These are phyloP conservation scores for Isatis tinctoria DNA, from an alignment of 345 rosid genomes.

Conservation along the genomic window DNA sequence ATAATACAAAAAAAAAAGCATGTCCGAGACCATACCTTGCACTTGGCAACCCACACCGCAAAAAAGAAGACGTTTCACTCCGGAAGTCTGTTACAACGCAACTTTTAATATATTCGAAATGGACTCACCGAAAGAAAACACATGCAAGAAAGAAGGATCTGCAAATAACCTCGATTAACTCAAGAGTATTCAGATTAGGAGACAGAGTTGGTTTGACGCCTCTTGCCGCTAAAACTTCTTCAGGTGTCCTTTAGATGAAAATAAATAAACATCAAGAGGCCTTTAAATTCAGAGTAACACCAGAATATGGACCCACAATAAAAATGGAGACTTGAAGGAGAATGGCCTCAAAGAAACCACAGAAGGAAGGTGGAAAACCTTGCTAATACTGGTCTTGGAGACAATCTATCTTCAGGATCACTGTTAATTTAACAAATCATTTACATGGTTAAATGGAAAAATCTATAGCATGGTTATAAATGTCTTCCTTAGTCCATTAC, in stretches of 20 bases:
- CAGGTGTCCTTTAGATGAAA: slow-evolving; percentile 61
- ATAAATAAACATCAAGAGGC: slow-evolving; percentile 5
- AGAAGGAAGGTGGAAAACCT: slow-evolving; percentile 41
- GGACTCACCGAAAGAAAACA: not conserved
- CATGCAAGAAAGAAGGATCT: not conserved
- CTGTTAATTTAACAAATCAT: slow-evolving; percentile 34
- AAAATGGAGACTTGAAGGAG: not conserved
- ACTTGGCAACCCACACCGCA: slow-evolving; percentile 99
- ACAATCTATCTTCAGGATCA: slow-evolving; percentile 86
- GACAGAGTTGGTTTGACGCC: slow-evolving; percentile 95
- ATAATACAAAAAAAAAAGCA: slow-evolving; percentile 1
- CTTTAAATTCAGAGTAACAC: not conserved
- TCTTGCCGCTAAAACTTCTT: slow-evolving; percentile 93
- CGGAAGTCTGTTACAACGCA: slow-evolving; percentile 58
- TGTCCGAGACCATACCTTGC: slow-evolving; percentile 51
- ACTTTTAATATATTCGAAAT: not conserved
- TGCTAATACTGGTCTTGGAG: slow-evolving; percentile 89
- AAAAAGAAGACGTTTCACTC: slow-evolving; percentile 92
- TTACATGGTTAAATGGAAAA: not conserved
- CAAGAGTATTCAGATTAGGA: slow-evolving; percentile 87
- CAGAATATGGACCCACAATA: not conserved
- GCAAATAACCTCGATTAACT: slow-evolving; percentile 70
- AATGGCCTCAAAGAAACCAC: slow-evolving; percentile 12
- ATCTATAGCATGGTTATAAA: not conserved
- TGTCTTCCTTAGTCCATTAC: not conserved